These are phyloP conservation scores for Ophiocordyceps unilateralis DNA, from an alignment of 2,329 filamentous ascomycete species.

Conservation along the genomic window DNA sequence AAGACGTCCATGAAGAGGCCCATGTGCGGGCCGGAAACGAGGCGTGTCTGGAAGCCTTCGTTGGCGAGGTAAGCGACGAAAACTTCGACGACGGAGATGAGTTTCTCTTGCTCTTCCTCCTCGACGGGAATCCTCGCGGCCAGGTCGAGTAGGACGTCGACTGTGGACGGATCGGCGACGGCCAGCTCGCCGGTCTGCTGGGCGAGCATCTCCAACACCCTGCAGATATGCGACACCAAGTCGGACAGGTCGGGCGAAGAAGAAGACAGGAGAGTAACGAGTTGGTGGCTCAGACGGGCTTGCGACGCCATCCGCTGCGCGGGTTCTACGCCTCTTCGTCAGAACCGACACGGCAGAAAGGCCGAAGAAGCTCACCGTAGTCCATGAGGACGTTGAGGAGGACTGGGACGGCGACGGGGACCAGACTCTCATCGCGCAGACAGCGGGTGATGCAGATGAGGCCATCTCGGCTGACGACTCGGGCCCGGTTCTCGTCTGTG, in stretches of 20 bases:
- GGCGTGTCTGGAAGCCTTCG: conserved; percentile 29
- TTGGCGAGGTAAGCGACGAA: conserved; percentile 39
- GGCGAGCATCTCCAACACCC: conserved; percentile 35
- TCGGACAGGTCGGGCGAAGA: conserved; percentile 19
- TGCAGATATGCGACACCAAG: conserved; percentile 35
- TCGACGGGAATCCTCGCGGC: conserved; percentile 22
- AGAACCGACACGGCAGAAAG: neutral
- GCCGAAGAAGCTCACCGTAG: conserved; percentile 29
- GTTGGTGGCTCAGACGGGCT: conserved; percentile 27
- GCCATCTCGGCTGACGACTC: conserved; percentile 31
- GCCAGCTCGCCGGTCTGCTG: conserved; percentile 31
- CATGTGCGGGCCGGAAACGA: conserved; percentile 23
- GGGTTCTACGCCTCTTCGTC: conserved; percentile 23
- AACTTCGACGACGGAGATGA: conserved; percentile 31
- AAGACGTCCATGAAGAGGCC: conserved; percentile 29
- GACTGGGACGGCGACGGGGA: conserved; percentile 38
- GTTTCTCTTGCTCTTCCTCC: conserved; percentile 34
- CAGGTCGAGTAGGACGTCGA: conserved; percentile 30
- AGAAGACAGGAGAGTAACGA: conserved; percentile 30
- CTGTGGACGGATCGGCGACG: conserved; percentile 26
- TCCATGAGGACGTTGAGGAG: conserved; percentile 47
- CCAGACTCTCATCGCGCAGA: conserved; percentile 27
- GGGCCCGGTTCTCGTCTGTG: conserved; percentile 41
- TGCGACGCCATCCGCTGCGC: conserved; percentile 38
- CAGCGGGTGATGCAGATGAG: conserved; percentile 30